Evolutionary conservation across 2,329 filamentous ascomycete species (phyloP), one percentile per base, ranked within the genome.

Genomic region (Penicillium occitanis): DNA sequence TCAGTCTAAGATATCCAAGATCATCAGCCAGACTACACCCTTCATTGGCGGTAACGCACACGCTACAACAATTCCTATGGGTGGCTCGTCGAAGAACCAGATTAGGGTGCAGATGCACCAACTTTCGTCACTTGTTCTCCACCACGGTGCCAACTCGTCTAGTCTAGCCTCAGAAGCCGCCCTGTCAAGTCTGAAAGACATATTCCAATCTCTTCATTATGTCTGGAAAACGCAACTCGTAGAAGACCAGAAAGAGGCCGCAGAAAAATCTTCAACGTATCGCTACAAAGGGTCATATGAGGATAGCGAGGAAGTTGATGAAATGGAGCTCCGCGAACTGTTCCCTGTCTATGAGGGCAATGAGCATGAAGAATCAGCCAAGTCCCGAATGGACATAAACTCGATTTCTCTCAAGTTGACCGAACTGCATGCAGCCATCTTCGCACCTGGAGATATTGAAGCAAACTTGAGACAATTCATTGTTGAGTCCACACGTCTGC

Each of bases 161-260:
- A 71, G 46, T 76, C 76, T 67, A 75, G 87, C 61, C 70, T 80
- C 50, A 66, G 72, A 69, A 2, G 70, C 76, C 59, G 76, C 83
- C 13, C 84, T 87, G 28, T 81, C 85, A 33, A 77, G 84, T 8
- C 77, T 94, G 1, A 88, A 90, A 64, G 84, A 86, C 70, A 84
- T 88, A 19, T 88, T 97, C 68, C 86, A 91, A 62, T 82, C 81
- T 17, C 89, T 96, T 72, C 96, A 93, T 73, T 80, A 87, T 17
- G 85, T 93, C 61, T 99, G 94, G 93, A 91, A 87, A 70, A 85
- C 86, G 61, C 90, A 90, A 73, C 85, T 97, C 1, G 86, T 90
- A 63, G 83, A 87, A 22, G 93, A 97, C 69, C 90, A 92, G 71
- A 87, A 89, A 71, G 87, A 91, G 57, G 88, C 91, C 70, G 89